Base-by-base conservation (phyloP, 805 yeast genomes). In the Cyberlindnera japonica region DNA sequence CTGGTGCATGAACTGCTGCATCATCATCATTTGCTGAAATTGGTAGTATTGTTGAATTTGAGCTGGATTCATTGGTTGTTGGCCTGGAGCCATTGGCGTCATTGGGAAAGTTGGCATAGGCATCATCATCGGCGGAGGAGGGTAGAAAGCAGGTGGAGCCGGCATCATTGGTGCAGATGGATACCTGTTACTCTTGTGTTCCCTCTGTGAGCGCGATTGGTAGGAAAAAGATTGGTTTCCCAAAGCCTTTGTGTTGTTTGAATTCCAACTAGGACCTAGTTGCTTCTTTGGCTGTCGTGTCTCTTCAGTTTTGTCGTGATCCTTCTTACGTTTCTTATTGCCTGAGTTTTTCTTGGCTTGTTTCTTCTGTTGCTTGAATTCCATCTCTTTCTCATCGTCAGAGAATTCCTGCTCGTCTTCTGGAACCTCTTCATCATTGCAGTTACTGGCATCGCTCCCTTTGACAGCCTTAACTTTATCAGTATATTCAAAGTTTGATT, bases 391-490 rank as follows among this genome's bases (percentile, higher is more conserved):
- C 57, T 91, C 98, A 61, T 93, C 98, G 59, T 93, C 98, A 2
- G 96, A 86, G 51, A 82, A 91, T 58, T 91, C 98, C 59, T 87
- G 95, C 59, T 93, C 98, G 22, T 85, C 95, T 51, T 81, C 89
- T 0, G 96, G 88, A 22, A 91, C 63, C 55, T 93, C 99, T 64
- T 93, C 98, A 61, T 93, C 99, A 58, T 87, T 83, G 60, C 87
- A 81, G 53, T 93, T 93, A 55, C 95, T 84, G 0, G 99, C 99
- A 65, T 93, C 99, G 2, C 89, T 82, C 18, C 98, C 99, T 54
- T 83, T 90, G 15, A 80, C 43, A 17, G 72, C 65, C 51, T 79
- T 85, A 40, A 90, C 72, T 18, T 76, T 65, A 37, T 83, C 83
- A 0, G 98, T 91, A 48, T 80, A 77, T 8, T 84, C 68, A 63